These are phyloP conservation scores for Bolboschoenus planiculmis DNA, from an alignment of 176 grass and related monocot genomes.

Conservation along the genomic window DNA sequence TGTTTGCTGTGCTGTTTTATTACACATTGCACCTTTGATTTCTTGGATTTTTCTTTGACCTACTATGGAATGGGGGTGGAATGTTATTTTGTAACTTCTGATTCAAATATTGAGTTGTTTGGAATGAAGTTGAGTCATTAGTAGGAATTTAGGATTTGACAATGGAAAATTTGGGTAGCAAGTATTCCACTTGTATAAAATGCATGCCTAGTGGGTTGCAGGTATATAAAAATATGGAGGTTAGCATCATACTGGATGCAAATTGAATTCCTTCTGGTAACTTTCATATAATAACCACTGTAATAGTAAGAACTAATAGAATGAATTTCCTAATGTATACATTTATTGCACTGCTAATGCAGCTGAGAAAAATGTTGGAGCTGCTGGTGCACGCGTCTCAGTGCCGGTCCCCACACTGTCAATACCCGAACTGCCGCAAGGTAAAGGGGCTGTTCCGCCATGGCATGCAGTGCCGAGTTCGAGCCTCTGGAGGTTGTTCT, in stretches of 20 bases:
- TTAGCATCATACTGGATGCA: not conserved
- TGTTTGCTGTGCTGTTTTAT: not conserved
- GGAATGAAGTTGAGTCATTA: not conserved
- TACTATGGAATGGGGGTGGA: constrained; percentile 65
- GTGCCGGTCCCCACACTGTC: constrained; percentile 41
- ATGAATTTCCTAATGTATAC: not conserved
- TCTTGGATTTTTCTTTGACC: constrained; percentile 79
- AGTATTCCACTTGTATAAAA: not conserved
- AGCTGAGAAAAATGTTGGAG: constrained; percentile 70
- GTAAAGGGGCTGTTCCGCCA: constrained; percentile 50
- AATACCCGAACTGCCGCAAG: constrained; percentile 45
- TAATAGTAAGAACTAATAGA: constrained; percentile 8
- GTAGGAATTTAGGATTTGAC: not conserved
- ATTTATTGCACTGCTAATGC: constrained; percentile 34
- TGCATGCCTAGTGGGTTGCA: not conserved
- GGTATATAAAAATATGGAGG: not conserved
- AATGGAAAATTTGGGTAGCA: not conserved
- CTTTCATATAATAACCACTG: not conserved
- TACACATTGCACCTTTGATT: constrained; percentile 66
- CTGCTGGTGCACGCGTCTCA: constrained; percentile 90
- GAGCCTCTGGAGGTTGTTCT: constrained; percentile 38
- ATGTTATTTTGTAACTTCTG: constrained; percentile 15
- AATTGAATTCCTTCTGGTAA: not conserved
- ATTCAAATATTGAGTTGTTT: constrained; percentile 5
- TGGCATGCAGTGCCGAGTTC: constrained; percentile 36